Base-by-base conservation (phyloP, 129 eudicot genomes). In the Artemisia argyi region DNA sequence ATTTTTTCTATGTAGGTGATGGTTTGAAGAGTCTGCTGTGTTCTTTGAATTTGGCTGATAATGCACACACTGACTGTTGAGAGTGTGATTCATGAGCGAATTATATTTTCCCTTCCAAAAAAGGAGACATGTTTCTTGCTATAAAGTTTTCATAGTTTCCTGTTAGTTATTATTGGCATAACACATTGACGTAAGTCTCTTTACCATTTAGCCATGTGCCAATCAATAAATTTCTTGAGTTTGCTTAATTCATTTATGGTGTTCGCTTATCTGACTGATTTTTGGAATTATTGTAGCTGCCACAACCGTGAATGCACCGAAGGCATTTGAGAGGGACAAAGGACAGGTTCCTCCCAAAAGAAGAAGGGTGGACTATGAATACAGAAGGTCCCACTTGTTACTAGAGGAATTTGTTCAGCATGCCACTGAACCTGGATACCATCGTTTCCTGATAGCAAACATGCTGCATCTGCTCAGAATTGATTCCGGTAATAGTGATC, bases 371-470 rank as follows among this genome's bases (percentile, higher is more conserved):
- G 55, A 76, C 88, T 24, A 77, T 79, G 76, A 88, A 78, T 60
- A 44, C 85, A 44, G 94, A 85, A 83, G 99, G 67, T 68, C 81
- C 77, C 99, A 95, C 84, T 62, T 95, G 97, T 86, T 96, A 61
- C 97, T 97, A 0, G 97, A 95, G 24, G 99, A 95, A 76, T 95
- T 95, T 71, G 80, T 95, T 49, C 87, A 77, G 57, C 99, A 95
- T 80, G 97, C 96, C 19, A 63, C 69, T 13, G 96, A 94, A 77
- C 64, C 55, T 83, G 83, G 69, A 65, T 90, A 51, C 71, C 82
- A 19, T 73, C 84, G 2, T 63, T 84, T 59, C 84, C 88, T 0
- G 67, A 79, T 71, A 82, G 79, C 83, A 89, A 85, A 66, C 84
- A 90, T 54, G 85, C 97, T 6, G 81, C 92, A 50, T 94, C 97